A percentile compares a stretch with the other conserved stretches of the same genome.
Conservation (phyloP, 148 eudicot genomes). For the Polygonum maritimum region DNA sequence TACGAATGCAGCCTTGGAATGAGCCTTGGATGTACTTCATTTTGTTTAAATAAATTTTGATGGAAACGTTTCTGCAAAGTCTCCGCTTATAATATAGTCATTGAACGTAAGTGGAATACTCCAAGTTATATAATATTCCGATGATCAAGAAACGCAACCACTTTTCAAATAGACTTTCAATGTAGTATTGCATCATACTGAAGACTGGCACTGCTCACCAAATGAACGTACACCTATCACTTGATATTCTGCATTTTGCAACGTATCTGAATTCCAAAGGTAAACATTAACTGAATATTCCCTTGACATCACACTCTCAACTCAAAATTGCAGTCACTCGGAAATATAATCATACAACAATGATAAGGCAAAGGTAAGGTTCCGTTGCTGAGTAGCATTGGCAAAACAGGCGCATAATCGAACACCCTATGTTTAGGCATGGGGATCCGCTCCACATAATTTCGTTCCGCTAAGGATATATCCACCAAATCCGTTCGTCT, state of each 20-base stretch:
- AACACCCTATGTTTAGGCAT: background rate
- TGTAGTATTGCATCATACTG: background rate
- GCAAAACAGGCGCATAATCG: too few species aligned
- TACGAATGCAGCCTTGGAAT: too few species aligned
- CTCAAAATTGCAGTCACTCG: background rate
- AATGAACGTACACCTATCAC: too few species aligned
- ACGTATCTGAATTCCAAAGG: background rate
- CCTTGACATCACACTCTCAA: background rate
- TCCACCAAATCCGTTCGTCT: constrained; percentile 91
- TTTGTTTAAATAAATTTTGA: background rate
- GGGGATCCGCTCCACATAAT: constrained; percentile 25
- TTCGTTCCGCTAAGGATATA: constrained; percentile 75
- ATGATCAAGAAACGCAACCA: too few species aligned
- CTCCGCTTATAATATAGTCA: too few species aligned
- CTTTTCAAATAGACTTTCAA: background rate
- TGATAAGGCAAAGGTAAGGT: too few species aligned
- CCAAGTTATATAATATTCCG: too few species aligned
- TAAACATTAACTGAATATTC: background rate
- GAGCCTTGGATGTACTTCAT: background rate
- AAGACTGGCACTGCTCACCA: too few species aligned
- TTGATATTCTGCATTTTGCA: background rate
- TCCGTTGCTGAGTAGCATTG: too few species aligned
- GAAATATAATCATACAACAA: background rate
- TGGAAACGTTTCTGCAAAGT: background rate
- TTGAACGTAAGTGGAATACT: too few species aligned